Evolutionary conservation across 1,284 basidiomycete species (phyloP).

Genomic region (Ganoderma resinaceum): DNA sequence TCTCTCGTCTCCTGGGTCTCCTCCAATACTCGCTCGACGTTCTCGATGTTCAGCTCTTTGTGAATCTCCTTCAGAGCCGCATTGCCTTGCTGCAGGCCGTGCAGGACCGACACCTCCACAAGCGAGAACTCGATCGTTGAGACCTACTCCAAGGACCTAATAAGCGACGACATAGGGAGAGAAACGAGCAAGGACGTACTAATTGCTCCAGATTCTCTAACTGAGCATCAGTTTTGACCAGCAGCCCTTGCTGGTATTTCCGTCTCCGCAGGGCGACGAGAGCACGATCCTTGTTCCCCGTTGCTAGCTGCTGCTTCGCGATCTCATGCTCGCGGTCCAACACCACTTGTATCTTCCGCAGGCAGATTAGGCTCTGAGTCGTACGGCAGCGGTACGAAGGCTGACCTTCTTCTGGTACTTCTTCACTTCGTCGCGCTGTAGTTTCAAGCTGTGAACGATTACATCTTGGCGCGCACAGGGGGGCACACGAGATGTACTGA

Average conservation of each 20-base stretch:
- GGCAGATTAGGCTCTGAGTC: not conserved
- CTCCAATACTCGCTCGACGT: slow-evolving; percentile 92
- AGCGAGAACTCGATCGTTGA: slow-evolving; percentile 96
- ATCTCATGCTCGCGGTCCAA: slow-evolving; percentile 91
- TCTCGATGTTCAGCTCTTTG: slow-evolving; percentile 90
- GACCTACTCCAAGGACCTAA: slow-evolving; percentile 60
- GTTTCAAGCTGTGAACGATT: slow-evolving; percentile 73
- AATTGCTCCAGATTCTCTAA: slow-evolving; percentile 91
- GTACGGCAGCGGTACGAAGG: not conserved
- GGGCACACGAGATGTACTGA: slow-evolving; percentile 50
- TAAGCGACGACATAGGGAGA: not conserved
- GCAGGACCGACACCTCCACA: slow-evolving; percentile 91
- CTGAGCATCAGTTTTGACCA: slow-evolving; percentile 90
- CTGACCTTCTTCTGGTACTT: slow-evolving; percentile 94
- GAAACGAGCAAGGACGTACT: slow-evolving; percentile 53
- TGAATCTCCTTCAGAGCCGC: slow-evolving; percentile 94
- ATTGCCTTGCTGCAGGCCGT: slow-evolving; percentile 93
- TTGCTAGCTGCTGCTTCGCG: slow-evolving; percentile 82
- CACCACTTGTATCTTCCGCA: slow-evolving; percentile 80
- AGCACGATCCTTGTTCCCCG: slow-evolving; percentile 88
- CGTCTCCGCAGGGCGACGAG: slow-evolving; percentile 85
- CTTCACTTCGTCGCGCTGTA: slow-evolving; percentile 94
- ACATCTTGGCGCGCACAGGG: slow-evolving; percentile 20
- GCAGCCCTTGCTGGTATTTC: slow-evolving; percentile 92
- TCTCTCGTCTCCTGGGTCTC: slow-evolving; percentile 92